These are phyloP conservation scores for Phytophthora cryptogea DNA, from an alignment of 352 stramenopile species.

Conservation along the genomic window DNA sequence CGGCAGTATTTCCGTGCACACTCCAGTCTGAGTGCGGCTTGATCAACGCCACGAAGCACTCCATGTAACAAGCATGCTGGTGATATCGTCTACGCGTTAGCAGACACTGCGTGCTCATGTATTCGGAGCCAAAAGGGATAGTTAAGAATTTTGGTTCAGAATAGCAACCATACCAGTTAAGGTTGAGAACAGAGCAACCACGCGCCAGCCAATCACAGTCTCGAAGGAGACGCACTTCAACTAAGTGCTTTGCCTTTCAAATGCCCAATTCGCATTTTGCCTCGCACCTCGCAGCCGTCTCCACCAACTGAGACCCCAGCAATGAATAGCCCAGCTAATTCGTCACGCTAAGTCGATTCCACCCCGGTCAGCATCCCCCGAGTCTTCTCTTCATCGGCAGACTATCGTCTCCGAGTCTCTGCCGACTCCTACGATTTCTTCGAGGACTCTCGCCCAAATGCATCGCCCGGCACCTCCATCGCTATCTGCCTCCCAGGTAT, in stretches of 20 bases:
- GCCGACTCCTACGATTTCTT: slow-evolving; percentile 36
- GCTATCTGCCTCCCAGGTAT: slow-evolving; percentile 49
- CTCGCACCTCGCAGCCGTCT: background rate
- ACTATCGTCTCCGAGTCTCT: slow-evolving; percentile 24
- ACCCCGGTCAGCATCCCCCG: slow-evolving; percentile 11
- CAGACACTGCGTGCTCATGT: no score
- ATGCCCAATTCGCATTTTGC: background rate
- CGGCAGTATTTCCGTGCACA: background rate
- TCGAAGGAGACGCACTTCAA: no score
- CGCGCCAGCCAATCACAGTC: no score
- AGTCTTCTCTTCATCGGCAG: slow-evolving; percentile 29
- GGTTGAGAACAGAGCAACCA: background rate
- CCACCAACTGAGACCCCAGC: background rate
- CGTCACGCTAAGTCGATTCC: background rate
- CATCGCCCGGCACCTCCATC: slow-evolving; percentile 16
- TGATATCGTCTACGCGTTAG: background rate
- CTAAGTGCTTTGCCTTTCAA: background rate
- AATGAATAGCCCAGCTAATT: background rate
- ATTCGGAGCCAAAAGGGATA: no score
- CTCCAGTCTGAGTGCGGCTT: background rate
- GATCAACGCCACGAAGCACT: background rate
- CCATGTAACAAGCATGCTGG: no score
- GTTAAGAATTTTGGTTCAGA: background rate
- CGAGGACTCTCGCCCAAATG: slow-evolving; percentile 39
- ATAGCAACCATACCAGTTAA: background rate